phyloP scores from a whole-genome alignment of 441 rosid genomes.

The Macaranga tanarius region DNA sequence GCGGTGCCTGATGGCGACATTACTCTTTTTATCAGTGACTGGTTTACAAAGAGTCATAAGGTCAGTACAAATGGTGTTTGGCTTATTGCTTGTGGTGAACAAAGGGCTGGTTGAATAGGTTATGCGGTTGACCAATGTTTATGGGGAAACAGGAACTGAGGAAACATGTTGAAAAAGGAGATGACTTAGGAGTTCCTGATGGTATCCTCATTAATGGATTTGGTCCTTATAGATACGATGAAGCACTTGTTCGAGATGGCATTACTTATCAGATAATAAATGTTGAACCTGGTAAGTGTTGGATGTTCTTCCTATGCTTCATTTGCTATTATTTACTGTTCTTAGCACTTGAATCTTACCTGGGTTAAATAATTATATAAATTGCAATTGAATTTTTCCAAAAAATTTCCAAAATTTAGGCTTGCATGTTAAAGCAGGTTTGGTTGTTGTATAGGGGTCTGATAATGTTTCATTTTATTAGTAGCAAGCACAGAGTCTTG shows the following conservation, averaged over 20 bases:
- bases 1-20: conserved; percentile 71
- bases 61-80: conserved; percentile 31
- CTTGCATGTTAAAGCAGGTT: not conserved
- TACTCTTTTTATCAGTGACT: conserved; percentile 68
- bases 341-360: not conserved
- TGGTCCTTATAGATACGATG: conserved; percentile 69
- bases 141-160: conserved; percentile 57
- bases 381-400: not conserved
- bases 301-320: not conserved
- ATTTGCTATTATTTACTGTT: not conserved
- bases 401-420: not conserved
- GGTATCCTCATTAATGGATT: conserved; percentile 75
- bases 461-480: not conserved
- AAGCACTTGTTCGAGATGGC: conserved; percentile 44
- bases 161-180: conserved; percentile 57
- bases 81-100: conserved; percentile 23
- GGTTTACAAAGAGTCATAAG: conserved; percentile 80
- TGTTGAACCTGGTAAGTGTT: conserved; percentile 64
- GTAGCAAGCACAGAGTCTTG: not conserved
- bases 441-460: not conserved
- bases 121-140: conserved; percentile 19
- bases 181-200: conserved; percentile 64
- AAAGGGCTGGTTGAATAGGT: conserved; percentile 14
- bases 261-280: conserved; percentile 60
- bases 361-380: not conserved